A percentile compares a stretch with the other conserved stretches of the same genome.
Evolutionary conservation across 2,329 filamentous ascomycete genomes (phyloP).

Genomic region (Clarireedia homoeocarpa): DNA sequence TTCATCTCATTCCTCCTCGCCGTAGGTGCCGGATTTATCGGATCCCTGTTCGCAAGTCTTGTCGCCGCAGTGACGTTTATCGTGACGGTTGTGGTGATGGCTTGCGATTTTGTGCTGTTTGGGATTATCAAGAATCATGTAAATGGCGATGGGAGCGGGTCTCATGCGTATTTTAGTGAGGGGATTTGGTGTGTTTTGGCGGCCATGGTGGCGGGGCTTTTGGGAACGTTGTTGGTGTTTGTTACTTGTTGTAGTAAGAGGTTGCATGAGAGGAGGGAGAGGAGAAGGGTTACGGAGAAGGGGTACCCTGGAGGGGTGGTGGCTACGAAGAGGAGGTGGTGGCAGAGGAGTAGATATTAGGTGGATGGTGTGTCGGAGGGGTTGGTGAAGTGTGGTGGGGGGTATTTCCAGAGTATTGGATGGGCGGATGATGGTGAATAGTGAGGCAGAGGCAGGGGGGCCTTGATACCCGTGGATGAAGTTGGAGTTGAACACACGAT

Average conservation of each 20-base stretch:
- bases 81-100: constrained; percentile 39
- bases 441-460: too few relatives aligned
- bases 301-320: constrained; percentile 15
- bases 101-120: constrained; percentile 51
- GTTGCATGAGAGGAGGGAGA: constrained; percentile 30
- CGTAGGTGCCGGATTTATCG: constrained; percentile 42
- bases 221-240: constrained; percentile 50
- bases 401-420: background rate
- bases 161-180: constrained; percentile 41
- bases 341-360: constrained; percentile 16
- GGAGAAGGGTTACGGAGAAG: constrained; percentile 3
- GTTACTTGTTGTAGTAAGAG: constrained; percentile 46
- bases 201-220: constrained; percentile 45
- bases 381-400: background rate
- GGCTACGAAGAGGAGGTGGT: constrained; percentile 13
- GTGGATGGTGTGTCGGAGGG: background rate
- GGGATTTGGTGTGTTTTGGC: constrained; percentile 54
- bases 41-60: constrained; percentile 43
- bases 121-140: constrained; percentile 45
- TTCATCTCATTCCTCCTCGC: constrained; percentile 53
- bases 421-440: background rate
- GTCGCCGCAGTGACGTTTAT: constrained; percentile 43
- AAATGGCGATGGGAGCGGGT: constrained; percentile 34
- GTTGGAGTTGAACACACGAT: too few relatives aligned
- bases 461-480: too few relatives aligned